Evolutionary conservation across 208 protist species (phyloP).

Genomic region (Naegleria lovaniensis): DNA sequence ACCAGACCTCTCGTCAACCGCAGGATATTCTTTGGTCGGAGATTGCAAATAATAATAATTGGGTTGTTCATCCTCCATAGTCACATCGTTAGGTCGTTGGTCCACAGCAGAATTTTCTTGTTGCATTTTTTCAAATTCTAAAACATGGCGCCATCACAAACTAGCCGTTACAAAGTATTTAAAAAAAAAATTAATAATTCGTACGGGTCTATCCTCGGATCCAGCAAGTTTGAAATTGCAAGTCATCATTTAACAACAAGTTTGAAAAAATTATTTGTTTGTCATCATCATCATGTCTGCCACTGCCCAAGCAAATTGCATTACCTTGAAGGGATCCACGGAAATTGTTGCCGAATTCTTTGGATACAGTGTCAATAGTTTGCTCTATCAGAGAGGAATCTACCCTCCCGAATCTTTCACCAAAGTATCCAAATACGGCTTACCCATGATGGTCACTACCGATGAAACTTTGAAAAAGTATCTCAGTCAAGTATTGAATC

Average conservation of each 20-base stretch:
- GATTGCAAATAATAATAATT: too few species aligned
- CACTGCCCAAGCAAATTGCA: slow-evolving; percentile 34
- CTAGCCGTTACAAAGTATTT: not conserved
- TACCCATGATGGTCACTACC: slow-evolving; percentile 84
- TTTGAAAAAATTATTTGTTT: slow-evolving; percentile 12
- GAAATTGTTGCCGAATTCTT: slow-evolving; percentile 97
- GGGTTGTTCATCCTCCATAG: too few species aligned
- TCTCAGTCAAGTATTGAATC: slow-evolving; percentile 82
- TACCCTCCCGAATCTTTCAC: slow-evolving; percentile 92
- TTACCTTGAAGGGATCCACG: slow-evolving; percentile 89
- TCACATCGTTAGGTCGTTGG: too few species aligned
- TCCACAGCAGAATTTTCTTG: not conserved
- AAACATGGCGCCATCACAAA: not conserved
- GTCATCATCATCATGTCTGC: not conserved
- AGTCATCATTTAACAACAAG: not conserved
- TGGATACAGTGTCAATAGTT: slow-evolving; percentile 76
- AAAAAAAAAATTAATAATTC: too few species aligned
- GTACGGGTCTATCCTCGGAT: too few species aligned
- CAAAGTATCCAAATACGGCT: slow-evolving; percentile 83
- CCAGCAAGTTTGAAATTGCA: too few species aligned
- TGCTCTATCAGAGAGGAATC: slow-evolving; percentile 92
- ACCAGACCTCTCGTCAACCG: too few species aligned
- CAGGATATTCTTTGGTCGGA: too few species aligned
- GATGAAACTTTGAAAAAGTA: slow-evolving; percentile 88
- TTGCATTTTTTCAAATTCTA: not conserved